These are phyloP conservation scores for Nevesoporus exiguus DNA, from an alignment of 768 basidiomycete species.

Conservation along the genomic window DNA sequence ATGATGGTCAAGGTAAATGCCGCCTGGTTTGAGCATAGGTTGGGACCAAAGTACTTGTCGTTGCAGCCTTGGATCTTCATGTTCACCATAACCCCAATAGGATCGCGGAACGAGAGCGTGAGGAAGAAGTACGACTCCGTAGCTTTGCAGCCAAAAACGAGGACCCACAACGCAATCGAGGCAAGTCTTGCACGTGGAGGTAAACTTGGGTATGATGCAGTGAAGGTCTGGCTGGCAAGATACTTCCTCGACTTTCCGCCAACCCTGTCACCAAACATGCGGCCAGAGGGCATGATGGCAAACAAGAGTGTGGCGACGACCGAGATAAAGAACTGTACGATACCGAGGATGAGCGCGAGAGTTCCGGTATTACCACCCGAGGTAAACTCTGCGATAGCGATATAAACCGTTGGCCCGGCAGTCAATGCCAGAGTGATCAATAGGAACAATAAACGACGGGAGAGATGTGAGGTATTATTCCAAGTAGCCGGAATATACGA, in stretches of 20 bases:
- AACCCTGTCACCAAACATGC: slow-evolving; percentile 98
- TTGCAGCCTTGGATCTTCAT: slow-evolving; percentile 93
- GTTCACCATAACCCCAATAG: slow-evolving; percentile 91
- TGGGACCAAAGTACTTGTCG: slow-evolving; percentile 81
- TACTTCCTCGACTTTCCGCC: slow-evolving; percentile 95
- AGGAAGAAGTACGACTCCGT: slow-evolving; percentile 98
- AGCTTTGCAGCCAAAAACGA: slow-evolving; percentile 96
- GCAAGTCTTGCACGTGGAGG: slow-evolving; percentile 63
- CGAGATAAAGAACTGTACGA: slow-evolving; percentile 95
- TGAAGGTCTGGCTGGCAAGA: slow-evolving; percentile 97
- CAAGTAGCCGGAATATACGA: slow-evolving; percentile 97
- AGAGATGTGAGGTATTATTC: slow-evolving; percentile 97
- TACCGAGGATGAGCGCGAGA: slow-evolving; percentile 86
- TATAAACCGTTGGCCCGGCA: slow-evolving; percentile 90
- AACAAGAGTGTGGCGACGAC: slow-evolving; percentile 84
- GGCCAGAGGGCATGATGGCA: slow-evolving; percentile 88
- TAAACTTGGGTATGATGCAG: slow-evolving; percentile 86
- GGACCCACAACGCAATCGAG: slow-evolving; percentile 79
- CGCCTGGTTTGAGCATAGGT: slow-evolving; percentile 88
- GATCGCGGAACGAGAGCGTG: slow-evolving; percentile 89
- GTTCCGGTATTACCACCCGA: slow-evolving; percentile 56
- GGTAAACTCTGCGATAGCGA: slow-evolving; percentile 76
- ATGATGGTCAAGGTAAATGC: slow-evolving; percentile 95
- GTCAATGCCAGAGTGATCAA: slow-evolving; percentile 88
- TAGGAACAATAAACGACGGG: slow-evolving; percentile 87